Base-by-base conservation (phyloP, 768 basidiomycete genomes). In the Multifurca ochricompacta region DNA sequence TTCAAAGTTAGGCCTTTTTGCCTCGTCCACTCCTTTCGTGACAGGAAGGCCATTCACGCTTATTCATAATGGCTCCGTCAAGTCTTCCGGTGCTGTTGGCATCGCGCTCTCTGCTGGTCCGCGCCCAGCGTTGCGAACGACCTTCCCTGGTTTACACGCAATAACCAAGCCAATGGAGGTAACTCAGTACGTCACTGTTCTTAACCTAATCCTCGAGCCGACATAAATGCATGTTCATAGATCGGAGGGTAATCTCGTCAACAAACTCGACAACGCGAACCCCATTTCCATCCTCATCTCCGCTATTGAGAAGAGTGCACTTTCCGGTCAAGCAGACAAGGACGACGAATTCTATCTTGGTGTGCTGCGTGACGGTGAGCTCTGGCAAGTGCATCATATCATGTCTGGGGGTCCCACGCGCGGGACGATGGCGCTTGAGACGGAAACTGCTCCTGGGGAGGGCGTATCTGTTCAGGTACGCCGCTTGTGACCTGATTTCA, bases 11-110 rank as follows among this genome's bases (percentile, higher is more conserved):
- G 85, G 87, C 4, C 73, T 90, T 18, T 66, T 85, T 19, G 83
- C 82, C 0, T 73, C 87, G 0, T 83, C 87, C 2, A 91, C 89
- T 2, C 87, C 87, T 1, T 91, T 91, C 65, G 69, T 87, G 5
- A 90, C 86, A 1, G 89, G 87, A 13, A 70, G 83, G 18, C 81
- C 83, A 0, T 78, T 83, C 27, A 90, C 88, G 0, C 70, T 91
- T 9, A 81, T 89, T 55, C 67, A 75, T 54, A 77, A 84, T 46
- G 69, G 73, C 34, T 64, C 73, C 1, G 74, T 87, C 23, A 66
- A 76, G 51, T 80, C 78, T 0, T 71, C 76, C 6, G 89, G 89
- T 6, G 86, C 87, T 3, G 78, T 16, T n/a, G 2, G 19, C 30
- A 53, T 91, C 6, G 85, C 78, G 52, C 56, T 42, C 49, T 62